Evolutionary conservation across 768 basidiomycete genomes (phyloP).

Genomic region (Megacollybia marginata): DNA sequence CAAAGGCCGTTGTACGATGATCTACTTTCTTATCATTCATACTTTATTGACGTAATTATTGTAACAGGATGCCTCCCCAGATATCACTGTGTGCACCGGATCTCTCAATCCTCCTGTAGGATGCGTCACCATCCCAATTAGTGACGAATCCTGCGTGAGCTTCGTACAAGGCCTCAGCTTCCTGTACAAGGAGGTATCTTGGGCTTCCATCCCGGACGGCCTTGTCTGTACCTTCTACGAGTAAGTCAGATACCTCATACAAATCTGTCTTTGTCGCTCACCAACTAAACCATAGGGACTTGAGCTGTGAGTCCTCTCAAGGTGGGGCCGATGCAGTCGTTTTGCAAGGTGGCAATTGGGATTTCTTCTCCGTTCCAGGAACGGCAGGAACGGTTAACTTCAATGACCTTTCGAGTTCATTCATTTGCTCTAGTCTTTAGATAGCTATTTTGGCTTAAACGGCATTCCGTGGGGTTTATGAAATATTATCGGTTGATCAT

Average conservation of each 20-base stretch:
- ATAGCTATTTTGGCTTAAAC: too few relatives aligned
- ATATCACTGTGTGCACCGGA: not conserved
- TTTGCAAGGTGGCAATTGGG: constrained; percentile 2
- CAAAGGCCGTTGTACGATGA: too few relatives aligned
- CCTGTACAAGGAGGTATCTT: constrained; percentile 3
- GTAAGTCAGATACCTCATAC: not conserved
- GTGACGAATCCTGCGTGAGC: constrained; percentile 2
- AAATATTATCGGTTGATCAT: too few relatives aligned
- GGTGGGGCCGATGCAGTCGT: not conserved
- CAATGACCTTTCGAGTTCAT: too few relatives aligned
- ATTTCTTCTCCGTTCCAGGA: constrained; percentile 1
- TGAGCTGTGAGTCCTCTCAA: not conserved
- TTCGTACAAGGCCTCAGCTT: constrained; percentile 2
- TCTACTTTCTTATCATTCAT: too few relatives aligned
- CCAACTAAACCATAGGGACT: not conserved
- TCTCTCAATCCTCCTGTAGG: constrained; percentile 2
- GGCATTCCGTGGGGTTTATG: too few relatives aligned
- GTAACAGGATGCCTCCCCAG: not conserved
- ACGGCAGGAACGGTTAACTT: not conserved
- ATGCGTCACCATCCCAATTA: constrained; percentile 4
- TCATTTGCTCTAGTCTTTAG: too few relatives aligned
- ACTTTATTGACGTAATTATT: too few relatives aligned
- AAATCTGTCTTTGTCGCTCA: not conserved
- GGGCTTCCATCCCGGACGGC: not conserved
- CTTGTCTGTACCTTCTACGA: constrained; percentile 5